These are phyloP conservation scores for Dipsacomyces acuminosporus DNA, from an alignment of 371 early-diverging fungal species.

Conservation along the genomic window DNA sequence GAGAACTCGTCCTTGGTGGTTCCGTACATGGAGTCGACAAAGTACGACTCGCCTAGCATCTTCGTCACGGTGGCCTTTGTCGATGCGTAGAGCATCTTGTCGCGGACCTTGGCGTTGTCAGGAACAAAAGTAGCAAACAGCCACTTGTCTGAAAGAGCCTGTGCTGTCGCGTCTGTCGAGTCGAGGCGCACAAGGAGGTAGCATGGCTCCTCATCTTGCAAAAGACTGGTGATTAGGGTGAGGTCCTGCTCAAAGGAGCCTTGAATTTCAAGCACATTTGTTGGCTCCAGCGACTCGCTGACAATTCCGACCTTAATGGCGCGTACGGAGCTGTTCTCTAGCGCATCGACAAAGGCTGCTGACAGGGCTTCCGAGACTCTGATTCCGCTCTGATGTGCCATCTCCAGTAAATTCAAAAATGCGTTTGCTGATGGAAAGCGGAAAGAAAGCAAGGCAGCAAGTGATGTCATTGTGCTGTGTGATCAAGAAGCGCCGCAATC, in stretches of 20 bases:
- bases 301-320: slow-evolving; percentile 22
- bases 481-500: no score
- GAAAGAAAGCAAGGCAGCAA: no score
- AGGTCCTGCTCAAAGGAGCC: slow-evolving; percentile 48
- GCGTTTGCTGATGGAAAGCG: neutral
- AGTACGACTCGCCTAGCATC: slow-evolving; percentile 71
- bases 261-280: slow-evolving; percentile 1
- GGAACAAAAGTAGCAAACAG: slow-evolving; percentile 74
- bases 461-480: no score
- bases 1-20: slow-evolving; percentile 48
- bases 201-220: slow-evolving; percentile 58
- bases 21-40: slow-evolving; percentile 75
- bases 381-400: slow-evolving; percentile 44
- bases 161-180: slow-evolving; percentile 44
- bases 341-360: slow-evolving; percentile 12
- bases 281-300: slow-evolving; percentile 16
- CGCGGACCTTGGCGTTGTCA: slow-evolving; percentile 70
- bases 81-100: slow-evolving; percentile 88
- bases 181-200: slow-evolving; percentile 68
- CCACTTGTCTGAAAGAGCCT: slow-evolving; percentile 57
- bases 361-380: slow-evolving; percentile 24
- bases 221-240: slow-evolving; percentile 47
- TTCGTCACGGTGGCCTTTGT: slow-evolving; percentile 70
- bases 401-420: no score
- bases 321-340: slow-evolving; percentile 5